Evolutionary conservation across 73 alveolate species (phyloP).

Genomic region (Blepharisma stoltei): DNA sequence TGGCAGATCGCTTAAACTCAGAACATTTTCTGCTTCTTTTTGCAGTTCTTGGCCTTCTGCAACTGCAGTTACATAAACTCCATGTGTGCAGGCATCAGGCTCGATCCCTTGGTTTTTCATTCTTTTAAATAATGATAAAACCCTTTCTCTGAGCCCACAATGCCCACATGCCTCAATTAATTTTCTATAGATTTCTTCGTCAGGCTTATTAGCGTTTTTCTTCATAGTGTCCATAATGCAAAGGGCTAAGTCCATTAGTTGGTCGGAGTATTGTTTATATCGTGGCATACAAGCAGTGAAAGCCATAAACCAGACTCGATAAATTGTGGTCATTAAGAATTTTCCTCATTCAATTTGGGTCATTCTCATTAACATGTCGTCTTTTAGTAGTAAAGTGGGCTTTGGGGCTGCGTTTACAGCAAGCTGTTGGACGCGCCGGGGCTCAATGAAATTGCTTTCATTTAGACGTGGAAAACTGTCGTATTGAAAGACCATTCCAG

Average conservation of each 20-base stretch:
- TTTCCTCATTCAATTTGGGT: conserved; percentile 64
- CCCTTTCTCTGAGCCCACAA: conserved; percentile 58
- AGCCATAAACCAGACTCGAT: conserved; percentile 51
- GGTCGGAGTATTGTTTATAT: conserved; percentile 38
- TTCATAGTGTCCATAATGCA: conserved; percentile 38
- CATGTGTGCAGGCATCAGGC: conserved; percentile 62
- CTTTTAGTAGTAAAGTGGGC: conserved; percentile 32
- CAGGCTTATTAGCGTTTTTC: conserved; percentile 45
- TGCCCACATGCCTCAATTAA: conserved; percentile 68
- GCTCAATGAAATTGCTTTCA: conserved; percentile 35
- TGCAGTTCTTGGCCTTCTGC: conserved; percentile 18
- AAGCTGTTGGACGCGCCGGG: conserved; percentile 45
- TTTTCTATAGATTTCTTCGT: conserved; percentile 56
- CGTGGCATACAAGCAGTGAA: conserved; percentile 47
- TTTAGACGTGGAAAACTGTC: conserved; percentile 47
- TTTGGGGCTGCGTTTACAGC: conserved; percentile 38
- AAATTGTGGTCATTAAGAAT: conserved; percentile 43
- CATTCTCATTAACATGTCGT: conserved; percentile 50
- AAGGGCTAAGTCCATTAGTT: conserved; percentile 45
- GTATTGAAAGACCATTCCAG: conserved; percentile 37
- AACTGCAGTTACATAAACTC: conserved; percentile 48
- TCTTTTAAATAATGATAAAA: conserved; percentile 45
- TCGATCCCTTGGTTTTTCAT: conserved; percentile 55
- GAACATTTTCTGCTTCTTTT: neutral
- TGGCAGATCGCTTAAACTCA: neutral